Percentiles rank a stretch among this genome's conserved stretches.
These are phyloP conservation scores for Wickerhamomyces canadensis DNA, from an alignment of 805 yeast species.

Conservation along the genomic window DNA sequence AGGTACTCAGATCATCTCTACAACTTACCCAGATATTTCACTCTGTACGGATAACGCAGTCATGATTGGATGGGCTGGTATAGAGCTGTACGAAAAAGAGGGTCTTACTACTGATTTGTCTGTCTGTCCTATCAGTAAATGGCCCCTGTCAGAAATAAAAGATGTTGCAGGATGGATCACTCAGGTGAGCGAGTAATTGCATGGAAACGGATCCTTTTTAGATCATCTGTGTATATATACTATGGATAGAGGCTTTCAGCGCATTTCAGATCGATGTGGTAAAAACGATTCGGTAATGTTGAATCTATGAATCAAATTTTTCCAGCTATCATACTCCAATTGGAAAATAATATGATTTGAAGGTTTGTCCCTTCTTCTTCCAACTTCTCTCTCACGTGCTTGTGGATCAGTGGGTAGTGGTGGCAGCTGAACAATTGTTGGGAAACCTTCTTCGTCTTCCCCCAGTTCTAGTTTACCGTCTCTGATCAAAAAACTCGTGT, in stretches of 20 bases:
- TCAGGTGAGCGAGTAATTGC: too few species aligned
- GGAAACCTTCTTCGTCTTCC: slow-evolving; percentile 43
- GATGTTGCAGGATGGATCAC: slow-evolving; percentile 54
- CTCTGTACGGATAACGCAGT: slow-evolving; percentile 93
- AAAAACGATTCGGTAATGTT: slow-evolving; percentile 52
- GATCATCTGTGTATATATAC: not conserved
- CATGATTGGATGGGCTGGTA: slow-evolving; percentile 98
- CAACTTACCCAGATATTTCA: slow-evolving; percentile 62
- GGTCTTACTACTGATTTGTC: slow-evolving; percentile 40
- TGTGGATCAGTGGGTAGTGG: slow-evolving; percentile 22
- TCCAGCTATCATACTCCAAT: slow-evolving; percentile 65
- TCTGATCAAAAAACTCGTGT: slow-evolving; percentile 70
- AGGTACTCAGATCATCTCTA: slow-evolving; percentile 27
- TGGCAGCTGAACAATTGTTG: slow-evolving; percentile 33
- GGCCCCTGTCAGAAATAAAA: slow-evolving; percentile 65
- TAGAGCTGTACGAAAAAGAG: slow-evolving; percentile 63
- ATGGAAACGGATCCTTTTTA: too few species aligned
- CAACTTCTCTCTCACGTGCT: slow-evolving; percentile 20
- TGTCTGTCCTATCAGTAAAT: slow-evolving; percentile 65
- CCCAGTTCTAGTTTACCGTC: slow-evolving; percentile 60
- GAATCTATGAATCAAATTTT: slow-evolving; percentile 44
- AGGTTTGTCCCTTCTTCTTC: slow-evolving; percentile 23
- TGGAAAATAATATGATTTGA: slow-evolving; percentile 68
- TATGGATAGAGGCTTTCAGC: slow-evolving; percentile 2
- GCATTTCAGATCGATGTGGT: slow-evolving; percentile 31